Base-by-base conservation (phyloP, 805 yeast genomes). In the Ogataea pini region DNA sequence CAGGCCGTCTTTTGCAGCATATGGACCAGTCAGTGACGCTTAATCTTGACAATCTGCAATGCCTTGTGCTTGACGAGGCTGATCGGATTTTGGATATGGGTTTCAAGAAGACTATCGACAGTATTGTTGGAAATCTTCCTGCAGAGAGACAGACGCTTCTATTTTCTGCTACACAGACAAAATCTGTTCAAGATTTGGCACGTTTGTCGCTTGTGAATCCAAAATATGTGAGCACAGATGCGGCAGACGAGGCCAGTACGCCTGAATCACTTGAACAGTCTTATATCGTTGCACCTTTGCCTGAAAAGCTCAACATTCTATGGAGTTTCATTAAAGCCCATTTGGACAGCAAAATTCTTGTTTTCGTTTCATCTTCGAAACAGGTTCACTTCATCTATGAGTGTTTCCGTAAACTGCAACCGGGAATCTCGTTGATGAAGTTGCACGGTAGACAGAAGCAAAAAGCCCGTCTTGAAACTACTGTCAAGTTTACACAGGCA, bases 31-130 rank as follows among this genome's bases (percentile, higher is more conserved):
- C 96, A 7, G 85, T 85, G 1, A 89, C 89, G 1, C 77, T 90
- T 64, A 91, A 85, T 58, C 71, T 85, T 8, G 72, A 82, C 18
- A 88, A 87, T 61, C 69, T 90, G 51, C 92, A 90, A 66, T 78
- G 85, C 62, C 69, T 90, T 38, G 90, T 90, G 2, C 68, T 90
- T 44, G 97, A 90, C 66, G 97, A 90, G 67, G 97, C 97, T 0
- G 97, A 90, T 63, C 73, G 97, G 56, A 88, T 94, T 59, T 71
- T 90, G 58, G 97, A 90, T 68, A 88, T 91, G 96, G 97, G 97
- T 7, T 90, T 90, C 75, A 83, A 83, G 62, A 80, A 80, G 58
- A 86, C 94, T 37, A 69, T 90, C 51, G 96, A 91, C 63, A 85
- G 85, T 25, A 90, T 90, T 46, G 69, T 90, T 22, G 78, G 80